Conservation (phyloP, 2,329 filamentous ascomycete species). For the Emericellopsis atlantica region DNA sequence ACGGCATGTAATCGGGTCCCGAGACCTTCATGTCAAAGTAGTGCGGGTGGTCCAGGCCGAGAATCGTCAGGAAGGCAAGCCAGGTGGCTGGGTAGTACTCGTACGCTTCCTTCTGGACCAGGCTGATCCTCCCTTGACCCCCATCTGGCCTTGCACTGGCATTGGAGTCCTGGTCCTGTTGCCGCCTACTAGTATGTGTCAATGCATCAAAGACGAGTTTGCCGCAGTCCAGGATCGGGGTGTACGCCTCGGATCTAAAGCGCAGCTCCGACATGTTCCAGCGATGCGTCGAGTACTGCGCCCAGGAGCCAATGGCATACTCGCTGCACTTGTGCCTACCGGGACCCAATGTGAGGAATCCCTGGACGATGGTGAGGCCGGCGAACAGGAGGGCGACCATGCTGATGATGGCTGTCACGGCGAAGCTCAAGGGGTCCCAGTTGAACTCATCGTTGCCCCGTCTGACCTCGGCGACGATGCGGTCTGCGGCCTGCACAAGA, state of each 20-base stretch:
- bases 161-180: no score
- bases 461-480: background rate
- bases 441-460: conserved; percentile 7
- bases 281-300: background rate
- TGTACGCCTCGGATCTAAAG: background rate
- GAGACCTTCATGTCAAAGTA: background rate
- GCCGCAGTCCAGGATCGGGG: background rate
- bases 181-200: no score
- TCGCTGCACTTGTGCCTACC: background rate
- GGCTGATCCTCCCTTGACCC: background rate
- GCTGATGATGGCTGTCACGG: conserved; percentile 3
- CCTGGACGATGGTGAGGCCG: conserved; percentile 4
- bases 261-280: background rate
- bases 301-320: conserved; percentile 1
- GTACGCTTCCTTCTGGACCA: background rate
- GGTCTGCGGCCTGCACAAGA: background rate
- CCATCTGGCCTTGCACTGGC: no score
- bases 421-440: conserved; percentile 5
- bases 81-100: conserved; percentile 1
- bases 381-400: conserved; percentile 5
- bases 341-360: conserved; percentile 2
- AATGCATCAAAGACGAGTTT: no score
- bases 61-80: background rate
- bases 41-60: background rate
- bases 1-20: background rate